These are phyloP conservation scores for Isabelozyma rhagii DNA, from an alignment of 805 yeast genomes.

Conservation along the genomic window DNA sequence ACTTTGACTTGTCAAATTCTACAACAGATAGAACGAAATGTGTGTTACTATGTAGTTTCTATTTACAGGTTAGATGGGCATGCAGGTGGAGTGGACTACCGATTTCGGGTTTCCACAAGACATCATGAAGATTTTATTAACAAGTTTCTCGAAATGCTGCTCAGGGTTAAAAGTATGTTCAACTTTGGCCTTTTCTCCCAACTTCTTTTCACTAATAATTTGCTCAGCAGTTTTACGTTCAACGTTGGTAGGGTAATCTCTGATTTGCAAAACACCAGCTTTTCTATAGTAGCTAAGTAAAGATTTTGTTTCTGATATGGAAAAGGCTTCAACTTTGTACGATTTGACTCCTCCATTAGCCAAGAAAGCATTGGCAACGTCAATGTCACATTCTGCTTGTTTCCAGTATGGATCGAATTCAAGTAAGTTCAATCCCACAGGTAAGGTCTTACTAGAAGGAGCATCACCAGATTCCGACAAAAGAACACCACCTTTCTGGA, in stretches of 20 bases:
- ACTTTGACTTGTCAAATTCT: too few species aligned
- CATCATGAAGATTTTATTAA: conserved; percentile 26
- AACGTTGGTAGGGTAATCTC: conserved; percentile 30
- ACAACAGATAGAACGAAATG: too few species aligned
- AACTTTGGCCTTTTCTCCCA: conserved; percentile 3
- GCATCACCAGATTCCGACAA: conserved; percentile 60
- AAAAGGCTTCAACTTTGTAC: conserved; percentile 22
- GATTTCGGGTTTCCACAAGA: conserved; percentile 42
- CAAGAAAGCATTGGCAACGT: conserved; percentile 48
- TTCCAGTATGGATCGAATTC: conserved; percentile 57
- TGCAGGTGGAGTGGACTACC: conserved; percentile 22
- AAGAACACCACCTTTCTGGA: conserved; percentile 62
- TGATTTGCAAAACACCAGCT: conserved; percentile 29
- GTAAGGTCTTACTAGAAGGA: conserved; percentile 52
- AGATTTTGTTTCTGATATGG: conserved; percentile 27
- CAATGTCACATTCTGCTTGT: conserved; percentile 48
- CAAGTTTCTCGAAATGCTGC: conserved; percentile 24
- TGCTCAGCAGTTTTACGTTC: conserved; percentile 7
- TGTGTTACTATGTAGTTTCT: not conserved
- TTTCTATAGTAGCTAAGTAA: conserved; percentile 30
- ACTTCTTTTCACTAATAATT: conserved; percentile 3
- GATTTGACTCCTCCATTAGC: conserved; percentile 29
- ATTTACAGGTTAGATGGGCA: not conserved
- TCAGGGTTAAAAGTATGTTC: conserved; percentile 14
- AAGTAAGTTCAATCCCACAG: conserved; percentile 54